Evolutionary conservation across 495 filamentous ascomycete genomes (phyloP).

Genomic region (Trichoderma gamsii): DNA sequence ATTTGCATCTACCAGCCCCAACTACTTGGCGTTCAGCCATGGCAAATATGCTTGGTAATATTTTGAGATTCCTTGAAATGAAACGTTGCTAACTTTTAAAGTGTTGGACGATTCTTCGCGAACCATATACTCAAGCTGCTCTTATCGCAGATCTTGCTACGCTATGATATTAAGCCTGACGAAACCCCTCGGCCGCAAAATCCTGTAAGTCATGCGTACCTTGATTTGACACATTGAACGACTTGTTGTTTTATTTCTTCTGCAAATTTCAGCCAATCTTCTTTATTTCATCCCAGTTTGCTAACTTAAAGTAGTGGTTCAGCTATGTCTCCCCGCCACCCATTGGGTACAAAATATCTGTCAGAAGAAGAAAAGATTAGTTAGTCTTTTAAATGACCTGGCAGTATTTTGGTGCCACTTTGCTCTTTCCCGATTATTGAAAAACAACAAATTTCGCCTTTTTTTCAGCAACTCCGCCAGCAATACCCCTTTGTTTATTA

Average conservation of each 20-base stretch:
- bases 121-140: constrained; percentile 2
- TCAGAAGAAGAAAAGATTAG: neutral
- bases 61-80: too few relatives aligned
- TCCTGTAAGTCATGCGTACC: neutral
- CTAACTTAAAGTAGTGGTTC: neutral
- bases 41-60: constrained; percentile 1
- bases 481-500: too few relatives aligned
- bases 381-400: neutral
- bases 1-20: neutral
- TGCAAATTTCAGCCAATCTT: neutral
- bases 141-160: neutral
- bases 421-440: too few relatives aligned
- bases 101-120: neutral
- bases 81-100: neutral
- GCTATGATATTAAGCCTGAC: neutral
- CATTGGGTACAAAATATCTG: neutral
- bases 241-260: neutral
- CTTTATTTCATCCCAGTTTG: neutral
- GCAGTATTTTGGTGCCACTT: too few relatives aligned
- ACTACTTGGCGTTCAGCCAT: neutral
- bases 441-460: too few relatives aligned
- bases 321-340: neutral
- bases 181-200: neutral
- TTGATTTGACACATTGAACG: neutral
- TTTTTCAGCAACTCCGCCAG: too few relatives aligned